Conservation (phyloP, 2,329 filamentous ascomycete species). For the Hymenoscyphus albidus region DNA sequence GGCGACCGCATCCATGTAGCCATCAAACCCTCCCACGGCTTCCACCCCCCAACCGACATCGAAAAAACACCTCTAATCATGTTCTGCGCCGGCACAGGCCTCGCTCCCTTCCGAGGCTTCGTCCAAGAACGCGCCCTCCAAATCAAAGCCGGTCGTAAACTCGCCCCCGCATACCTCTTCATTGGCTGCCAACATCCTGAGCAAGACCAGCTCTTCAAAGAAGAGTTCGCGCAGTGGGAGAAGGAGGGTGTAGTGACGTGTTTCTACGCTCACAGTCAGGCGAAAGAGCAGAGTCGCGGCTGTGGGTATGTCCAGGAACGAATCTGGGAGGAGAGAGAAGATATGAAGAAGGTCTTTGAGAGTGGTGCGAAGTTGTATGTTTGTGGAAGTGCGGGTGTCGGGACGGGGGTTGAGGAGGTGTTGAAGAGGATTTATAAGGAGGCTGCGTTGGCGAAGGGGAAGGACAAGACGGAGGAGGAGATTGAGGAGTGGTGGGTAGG, state of each 20-base stretch:
- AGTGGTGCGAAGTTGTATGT: slow-evolving; percentile 30
- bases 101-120: slow-evolving; percentile 48
- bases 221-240: slow-evolving; percentile 27
- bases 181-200: slow-evolving; percentile 28
- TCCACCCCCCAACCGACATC: slow-evolving; percentile 25
- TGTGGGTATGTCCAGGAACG: slow-evolving; percentile 29
- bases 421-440: slow-evolving; percentile 43
- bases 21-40: slow-evolving; percentile 40
- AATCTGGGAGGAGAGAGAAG: slow-evolving; percentile 27
- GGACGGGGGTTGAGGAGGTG: slow-evolving; percentile 41
- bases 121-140: slow-evolving; percentile 46
- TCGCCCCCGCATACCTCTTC: slow-evolving; percentile 30
- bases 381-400: slow-evolving; percentile 35
- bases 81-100: slow-evolving; percentile 38
- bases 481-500: slow-evolving; percentile 44
- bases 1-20: slow-evolving; percentile 39
- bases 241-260: slow-evolving; percentile 25
- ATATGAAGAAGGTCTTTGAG: slow-evolving; percentile 26
- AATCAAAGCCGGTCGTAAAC: slow-evolving; percentile 36
- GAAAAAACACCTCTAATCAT: slow-evolving; percentile 34
- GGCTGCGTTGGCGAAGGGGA: slow-evolving; percentile 33
- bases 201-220: slow-evolving; percentile 24
- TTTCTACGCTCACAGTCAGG: slow-evolving; percentile 26
- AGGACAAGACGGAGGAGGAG: slow-evolving; percentile 38
- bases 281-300: slow-evolving; percentile 23